A percentile compares a stretch with the other conserved stretches of the same genome.
These are phyloP conservation scores for Lactarius indigo DNA, from an alignment of 768 basidiomycete species.

Conservation along the genomic window DNA sequence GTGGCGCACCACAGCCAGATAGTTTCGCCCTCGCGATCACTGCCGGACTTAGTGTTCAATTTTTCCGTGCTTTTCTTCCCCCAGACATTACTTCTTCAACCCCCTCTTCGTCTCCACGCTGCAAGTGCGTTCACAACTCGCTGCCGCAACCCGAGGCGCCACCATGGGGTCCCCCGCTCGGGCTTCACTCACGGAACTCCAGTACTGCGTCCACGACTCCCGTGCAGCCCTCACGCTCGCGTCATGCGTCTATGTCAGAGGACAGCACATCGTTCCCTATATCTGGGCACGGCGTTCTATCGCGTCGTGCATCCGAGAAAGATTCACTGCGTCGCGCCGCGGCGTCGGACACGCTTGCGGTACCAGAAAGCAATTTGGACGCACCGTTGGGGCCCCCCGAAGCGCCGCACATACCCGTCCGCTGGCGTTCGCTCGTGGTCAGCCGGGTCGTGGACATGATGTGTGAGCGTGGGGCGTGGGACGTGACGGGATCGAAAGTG, in stretches of 20 bases:
- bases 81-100: constrained; percentile 36
- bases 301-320: constrained; percentile 70
- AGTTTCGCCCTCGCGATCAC: constrained; percentile 66
- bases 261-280: constrained; percentile 67
- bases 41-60: constrained; percentile 54
- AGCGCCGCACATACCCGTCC: constrained; percentile 29
- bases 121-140: constrained; percentile 57
- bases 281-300: constrained; percentile 75
- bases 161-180: constrained; percentile 43
- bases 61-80: constrained; percentile 58
- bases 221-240: constrained; percentile 43
- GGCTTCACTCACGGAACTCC: constrained; percentile 59
- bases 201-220: constrained; percentile 48
- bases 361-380: constrained; percentile 41
- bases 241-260: constrained; percentile 45
- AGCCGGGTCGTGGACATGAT: constrained; percentile 51
- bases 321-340: constrained; percentile 48
- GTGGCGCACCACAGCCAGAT: constrained; percentile 64
- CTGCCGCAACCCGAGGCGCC: constrained; percentile 39
- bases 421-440: constrained; percentile 60
- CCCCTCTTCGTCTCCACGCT: constrained; percentile 45
- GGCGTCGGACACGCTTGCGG: constrained; percentile 39
- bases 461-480: constrained; percentile 81
- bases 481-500: constrained; percentile 47
- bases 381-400: constrained; percentile 25